phyloP scores from a whole-genome alignment of 2,329 filamentous ascomycete species.

The Fusarium coffeatum region DNA sequence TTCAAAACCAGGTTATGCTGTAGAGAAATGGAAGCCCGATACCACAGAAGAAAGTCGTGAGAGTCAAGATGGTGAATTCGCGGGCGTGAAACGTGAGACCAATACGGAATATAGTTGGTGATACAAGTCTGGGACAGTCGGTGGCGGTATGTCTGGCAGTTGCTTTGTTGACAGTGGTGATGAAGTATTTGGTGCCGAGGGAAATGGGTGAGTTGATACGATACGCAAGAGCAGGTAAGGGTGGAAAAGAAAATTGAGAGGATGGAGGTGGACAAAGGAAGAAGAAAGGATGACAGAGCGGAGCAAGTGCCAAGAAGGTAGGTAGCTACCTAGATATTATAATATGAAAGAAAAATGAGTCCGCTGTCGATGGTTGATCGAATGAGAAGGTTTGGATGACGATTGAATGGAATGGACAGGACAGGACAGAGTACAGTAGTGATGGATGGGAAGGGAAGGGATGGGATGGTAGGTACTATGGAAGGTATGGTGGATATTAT shows the following conservation, averaged over 20 bases:
- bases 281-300: neutral
- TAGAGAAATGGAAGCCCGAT: constrained; percentile 15
- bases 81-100: constrained; percentile 23
- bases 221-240: neutral
- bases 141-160: constrained; percentile 8
- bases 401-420: constrained; percentile 17
- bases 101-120: constrained; percentile 21
- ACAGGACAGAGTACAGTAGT: neutral
- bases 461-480: neutral
- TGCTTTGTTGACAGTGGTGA: constrained; percentile 29
- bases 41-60: constrained; percentile 22
- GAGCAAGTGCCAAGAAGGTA: neutral
- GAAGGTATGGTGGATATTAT: neutral
- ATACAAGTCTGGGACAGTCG: constrained; percentile 29
- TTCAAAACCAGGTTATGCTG: constrained; percentile 30
- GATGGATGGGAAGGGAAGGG: constrained; percentile 11
- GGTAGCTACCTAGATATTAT: constrained; percentile 1
- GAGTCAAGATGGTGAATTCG: constrained; percentile 15
- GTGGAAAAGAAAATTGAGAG: neutral
- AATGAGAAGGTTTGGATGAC: constrained; percentile 18
- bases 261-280: neutral
- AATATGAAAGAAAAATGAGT: constrained; percentile 3
- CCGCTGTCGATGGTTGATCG: neutral
- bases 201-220: neutral
- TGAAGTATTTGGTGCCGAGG: neutral